phyloP scores from a whole-genome alignment of 2,329 filamentous ascomycete species.

The Emmonsia crescens region DNA sequence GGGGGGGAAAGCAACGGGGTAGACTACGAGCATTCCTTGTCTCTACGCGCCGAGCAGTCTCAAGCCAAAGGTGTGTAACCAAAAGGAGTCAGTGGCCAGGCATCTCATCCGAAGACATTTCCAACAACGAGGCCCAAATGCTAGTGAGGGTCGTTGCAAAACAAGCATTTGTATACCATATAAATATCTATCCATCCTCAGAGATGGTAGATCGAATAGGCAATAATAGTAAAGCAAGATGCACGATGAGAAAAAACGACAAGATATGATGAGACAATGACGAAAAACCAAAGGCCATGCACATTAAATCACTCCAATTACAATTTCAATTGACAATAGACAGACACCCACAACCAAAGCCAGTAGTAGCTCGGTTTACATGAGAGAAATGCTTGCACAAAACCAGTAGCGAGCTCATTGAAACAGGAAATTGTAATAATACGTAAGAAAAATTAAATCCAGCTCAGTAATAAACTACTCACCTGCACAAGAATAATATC shows the following conservation, averaged over 20 bases:
- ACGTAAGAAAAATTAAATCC: not conserved
- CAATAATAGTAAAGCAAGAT: not conserved
- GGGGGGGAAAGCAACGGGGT: not conserved
- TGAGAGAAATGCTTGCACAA: not conserved
- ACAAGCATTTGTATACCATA: not conserved
- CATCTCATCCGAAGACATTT: not conserved
- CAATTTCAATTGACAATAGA: too few relatives aligned
- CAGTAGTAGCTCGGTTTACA: too few relatives aligned
- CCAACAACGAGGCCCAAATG: not conserved
- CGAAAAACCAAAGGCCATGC: not conserved
- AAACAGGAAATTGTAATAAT: not conserved
- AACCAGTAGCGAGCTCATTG: not conserved
- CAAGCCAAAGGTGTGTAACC: not conserved
- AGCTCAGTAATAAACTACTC: conserved; percentile 6
- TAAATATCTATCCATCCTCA: not conserved
- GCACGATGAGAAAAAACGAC: not conserved
- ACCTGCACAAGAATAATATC: conserved; percentile 36
- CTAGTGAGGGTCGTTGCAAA: not conserved
- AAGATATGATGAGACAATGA: too few relatives aligned
- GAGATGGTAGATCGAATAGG: not conserved
- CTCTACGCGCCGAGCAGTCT: too few relatives aligned
- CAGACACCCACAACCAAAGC: too few relatives aligned
- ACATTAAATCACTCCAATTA: not conserved
- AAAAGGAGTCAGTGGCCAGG: not conserved
- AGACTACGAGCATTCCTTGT: not conserved